phyloP scores from a whole-genome alignment of 176 grass and related monocot genomes.

The Zea luxurians region DNA sequence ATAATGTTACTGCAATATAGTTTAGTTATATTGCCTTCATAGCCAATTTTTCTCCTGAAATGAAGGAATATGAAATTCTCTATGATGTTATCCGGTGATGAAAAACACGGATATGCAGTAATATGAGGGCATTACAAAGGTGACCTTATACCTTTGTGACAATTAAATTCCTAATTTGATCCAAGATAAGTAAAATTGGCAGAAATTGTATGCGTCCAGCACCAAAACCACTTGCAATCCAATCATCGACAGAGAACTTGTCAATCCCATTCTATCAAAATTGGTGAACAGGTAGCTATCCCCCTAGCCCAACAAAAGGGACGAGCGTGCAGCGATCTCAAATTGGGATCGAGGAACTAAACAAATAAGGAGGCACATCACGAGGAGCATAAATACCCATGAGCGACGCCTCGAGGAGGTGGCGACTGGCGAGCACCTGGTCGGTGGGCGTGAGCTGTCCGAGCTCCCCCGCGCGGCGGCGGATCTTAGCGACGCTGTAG shows the following conservation, averaged over 20 bases:
- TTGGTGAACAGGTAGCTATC: neutral
- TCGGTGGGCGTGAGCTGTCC: slow-evolving; percentile 57
- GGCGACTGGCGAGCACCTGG: slow-evolving; percentile 61
- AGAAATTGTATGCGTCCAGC: neutral
- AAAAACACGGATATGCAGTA: neutral
- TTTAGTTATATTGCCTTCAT: neutral
- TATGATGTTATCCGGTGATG: neutral
- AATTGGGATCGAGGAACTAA: neutral
- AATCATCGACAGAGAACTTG: neutral
- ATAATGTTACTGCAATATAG: neutral
- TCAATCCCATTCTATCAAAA: too few relatives aligned
- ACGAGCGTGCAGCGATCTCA: neutral
- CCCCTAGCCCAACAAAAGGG: neutral
- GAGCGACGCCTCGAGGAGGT: slow-evolving; percentile 68
- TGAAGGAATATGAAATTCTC: neutral
- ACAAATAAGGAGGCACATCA: neutral
- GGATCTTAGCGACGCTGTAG: slow-evolving; percentile 71
- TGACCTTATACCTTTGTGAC: neutral
- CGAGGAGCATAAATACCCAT: slow-evolving; percentile 40
- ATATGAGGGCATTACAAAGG: neutral
- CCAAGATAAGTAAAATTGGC: neutral
- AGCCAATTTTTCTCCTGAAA: neutral
- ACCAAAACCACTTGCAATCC: neutral
- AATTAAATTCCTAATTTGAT: neutral
- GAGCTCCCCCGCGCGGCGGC: slow-evolving; percentile 35